Evolutionary conservation across 1,284 basidiomycete species (phyloP), one percentile per base, ranked within the genome.

Genomic region (Dichomitus squalens): DNA sequence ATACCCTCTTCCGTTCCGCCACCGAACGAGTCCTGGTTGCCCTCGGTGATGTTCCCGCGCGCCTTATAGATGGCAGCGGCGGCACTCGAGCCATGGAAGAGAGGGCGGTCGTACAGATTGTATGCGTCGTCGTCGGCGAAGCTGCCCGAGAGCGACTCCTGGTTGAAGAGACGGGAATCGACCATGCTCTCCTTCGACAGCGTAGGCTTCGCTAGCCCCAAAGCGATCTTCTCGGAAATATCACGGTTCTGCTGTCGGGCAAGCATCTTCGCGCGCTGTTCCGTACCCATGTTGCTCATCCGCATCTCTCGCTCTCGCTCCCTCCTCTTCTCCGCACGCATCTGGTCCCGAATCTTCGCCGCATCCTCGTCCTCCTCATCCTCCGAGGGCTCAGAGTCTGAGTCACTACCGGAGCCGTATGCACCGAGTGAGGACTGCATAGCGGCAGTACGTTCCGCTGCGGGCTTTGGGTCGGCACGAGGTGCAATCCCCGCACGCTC

Each of bases 221-320:
- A 85, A 1, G 97, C 97, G 54, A 99, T 91, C 80, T 99, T 99
- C 76, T 99, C 97, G 0, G 96, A 98, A 49, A 99, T 98, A 71
- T 99, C 97, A 67, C 97, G 92, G 72, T 99, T 98, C 77, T 95
- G 95, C 71, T 98, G 93, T 57, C 91, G 86, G 23, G 96, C 94
- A 54, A 99, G 81, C 82, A 94, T 88, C 78, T 97, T 97, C 23
- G 97, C 95, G 6, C 97, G 86, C 72, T 95, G 92, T 75, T 99
- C 97, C 34, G 89, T 88, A 35, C 97, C 97, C 97, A 99, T 99
- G 71, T 98, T 98, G 75, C 86, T 95, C 95, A 99, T 97, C 58
- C 97, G 85, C 88, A 99, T 87, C 76, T 99, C 96, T 52, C 96
- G 88, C 78, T 99, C 96, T 34, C 96, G 87, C 72, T 99, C 95